Percentiles rank a stretch among this genome's conserved stretches.
These are phyloP conservation scores for Aspergillus quadricinctus DNA, from an alignment of 2,329 filamentous ascomycete species.

Conservation along the genomic window DNA sequence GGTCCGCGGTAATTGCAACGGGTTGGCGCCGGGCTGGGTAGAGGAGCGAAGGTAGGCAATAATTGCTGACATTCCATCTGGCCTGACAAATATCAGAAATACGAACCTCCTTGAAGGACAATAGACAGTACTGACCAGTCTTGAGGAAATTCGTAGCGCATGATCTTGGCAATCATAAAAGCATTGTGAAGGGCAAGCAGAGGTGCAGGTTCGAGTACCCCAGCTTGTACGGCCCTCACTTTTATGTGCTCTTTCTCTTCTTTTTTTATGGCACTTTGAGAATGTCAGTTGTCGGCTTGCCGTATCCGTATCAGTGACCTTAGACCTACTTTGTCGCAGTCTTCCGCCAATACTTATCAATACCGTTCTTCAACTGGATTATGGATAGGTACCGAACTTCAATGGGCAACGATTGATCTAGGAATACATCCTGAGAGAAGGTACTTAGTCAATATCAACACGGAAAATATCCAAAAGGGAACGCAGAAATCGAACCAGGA, in stretches of 20 bases:
- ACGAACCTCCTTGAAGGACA: neutral
- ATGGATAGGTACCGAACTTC: conserved; percentile 84
- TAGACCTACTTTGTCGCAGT: conserved; percentile 60
- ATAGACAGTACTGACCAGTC: conserved; percentile 59
- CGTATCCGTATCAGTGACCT: neutral
- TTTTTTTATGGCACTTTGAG: conserved; percentile 52
- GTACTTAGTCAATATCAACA: neutral
- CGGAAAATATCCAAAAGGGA: neutral
- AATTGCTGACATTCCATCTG: conserved; percentile 49
- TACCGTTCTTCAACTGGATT: conserved; percentile 93
- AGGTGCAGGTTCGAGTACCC: conserved; percentile 69
- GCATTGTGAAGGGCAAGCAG: conserved; percentile 83
- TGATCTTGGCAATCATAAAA: conserved; percentile 78
- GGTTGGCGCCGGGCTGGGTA: conserved; percentile 50
- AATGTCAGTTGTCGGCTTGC: conserved; percentile 13
- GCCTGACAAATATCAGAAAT: conserved; percentile 28
- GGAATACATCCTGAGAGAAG: conserved; percentile 63
- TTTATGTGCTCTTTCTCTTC: conserved; percentile 76
- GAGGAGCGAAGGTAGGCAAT: conserved; percentile 61
- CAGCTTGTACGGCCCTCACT: conserved; percentile 68
- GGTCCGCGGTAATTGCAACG: conserved; percentile 64
- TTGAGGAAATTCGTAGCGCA: conserved; percentile 81
- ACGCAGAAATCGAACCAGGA: neutral
- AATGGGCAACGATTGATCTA: conserved; percentile 70
- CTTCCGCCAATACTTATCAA: conserved; percentile 90